A percentile compares a stretch with the other conserved stretches of the same genome.
These are phyloP conservation scores for Lactifluus echinatus DNA, from an alignment of 768 basidiomycete species.

Conservation along the genomic window DNA sequence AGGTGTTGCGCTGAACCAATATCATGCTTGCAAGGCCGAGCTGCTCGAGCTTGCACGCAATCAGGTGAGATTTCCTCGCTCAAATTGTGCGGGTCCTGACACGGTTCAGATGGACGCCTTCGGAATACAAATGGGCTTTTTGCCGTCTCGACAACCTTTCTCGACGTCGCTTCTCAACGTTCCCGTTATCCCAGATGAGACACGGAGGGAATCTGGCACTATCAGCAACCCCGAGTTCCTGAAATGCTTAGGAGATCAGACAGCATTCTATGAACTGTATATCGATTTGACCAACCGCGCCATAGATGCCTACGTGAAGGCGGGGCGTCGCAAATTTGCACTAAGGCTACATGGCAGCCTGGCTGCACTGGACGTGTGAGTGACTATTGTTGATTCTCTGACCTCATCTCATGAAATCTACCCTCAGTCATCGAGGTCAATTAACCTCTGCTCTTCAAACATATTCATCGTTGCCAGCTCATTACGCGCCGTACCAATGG, in stretches of 20 bases:
- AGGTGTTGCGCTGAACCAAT: conserved; percentile 37
- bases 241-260: conserved; percentile 43
- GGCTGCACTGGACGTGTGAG: conserved; percentile 85
- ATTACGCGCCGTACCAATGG: conserved; percentile 80
- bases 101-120: conserved; percentile 67
- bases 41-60: conserved; percentile 78
- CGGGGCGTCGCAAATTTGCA: conserved; percentile 80
- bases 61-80: conserved; percentile 40
- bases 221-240: conserved; percentile 59
- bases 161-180: conserved; percentile 35
- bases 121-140: conserved; percentile 62
- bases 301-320: conserved; percentile 75
- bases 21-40: conserved; percentile 80
- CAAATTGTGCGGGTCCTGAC: conserved; percentile 2
- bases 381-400: conserved; percentile 5
- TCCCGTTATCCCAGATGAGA: conserved; percentile 15
- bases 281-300: conserved; percentile 65
- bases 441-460: conserved; percentile 55
- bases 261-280: conserved; percentile 74
- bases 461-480: conserved; percentile 74
- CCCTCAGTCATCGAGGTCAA: conserved; percentile 57
- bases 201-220: conserved; percentile 23
- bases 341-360: conserved; percentile 77
- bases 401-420: neutral
- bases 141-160: conserved; percentile 71